Evolutionary conservation across 2,329 filamentous ascomycete species (phyloP), one percentile per base, ranked within the genome.

Genomic region (Neonectria ditissima): DNA sequence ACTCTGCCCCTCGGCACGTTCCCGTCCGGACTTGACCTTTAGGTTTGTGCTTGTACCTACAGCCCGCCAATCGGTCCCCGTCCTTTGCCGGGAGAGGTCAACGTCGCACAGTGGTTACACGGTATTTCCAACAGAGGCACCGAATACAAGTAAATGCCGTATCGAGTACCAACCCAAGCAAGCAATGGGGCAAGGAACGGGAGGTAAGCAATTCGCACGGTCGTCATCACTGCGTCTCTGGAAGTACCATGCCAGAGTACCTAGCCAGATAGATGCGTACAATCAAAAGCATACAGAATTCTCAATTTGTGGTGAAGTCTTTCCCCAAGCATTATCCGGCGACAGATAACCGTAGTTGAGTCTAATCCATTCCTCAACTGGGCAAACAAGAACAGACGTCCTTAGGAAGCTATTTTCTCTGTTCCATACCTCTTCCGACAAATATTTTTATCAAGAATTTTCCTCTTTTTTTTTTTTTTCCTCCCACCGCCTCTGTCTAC

Each of bases 271-370:
- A 26, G 24, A 6, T 6, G 24, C 24, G 24, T 26, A 26, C 24
- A 26, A 6, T 6, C 6, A 26, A 55, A 48, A 47, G 51, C 43
- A 60, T 60, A 55, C 50, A 50, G 30, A 60, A 48, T 52, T 57
- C 58, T 62, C 59, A 59, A 62, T 65, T 65, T 62, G 59, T 59
- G 32, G 43, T 62, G 22, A 24, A 41, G 37, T 61, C 58, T 55
- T 55, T 41, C 44, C 54, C 37, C 50, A 53, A 54, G 50, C 43
- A 65, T 65, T 70, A 80, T 81, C 80, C 79, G 77, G 80, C 74
- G 78, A 77, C 78, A 75, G 78, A 80, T 74, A 75, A 76, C 76
- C 74, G 74, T 75, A 69, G 69, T 73, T 75, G 66, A 73, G 69
- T 82, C 79, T 82, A 80, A 78, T 74, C 74, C 74, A 77, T 77